Percentiles rank a stretch among this genome's conserved stretches.
phyloP scores from a whole-genome alignment of 495 filamentous ascomycete genomes.

The Penicillium coffeae region DNA sequence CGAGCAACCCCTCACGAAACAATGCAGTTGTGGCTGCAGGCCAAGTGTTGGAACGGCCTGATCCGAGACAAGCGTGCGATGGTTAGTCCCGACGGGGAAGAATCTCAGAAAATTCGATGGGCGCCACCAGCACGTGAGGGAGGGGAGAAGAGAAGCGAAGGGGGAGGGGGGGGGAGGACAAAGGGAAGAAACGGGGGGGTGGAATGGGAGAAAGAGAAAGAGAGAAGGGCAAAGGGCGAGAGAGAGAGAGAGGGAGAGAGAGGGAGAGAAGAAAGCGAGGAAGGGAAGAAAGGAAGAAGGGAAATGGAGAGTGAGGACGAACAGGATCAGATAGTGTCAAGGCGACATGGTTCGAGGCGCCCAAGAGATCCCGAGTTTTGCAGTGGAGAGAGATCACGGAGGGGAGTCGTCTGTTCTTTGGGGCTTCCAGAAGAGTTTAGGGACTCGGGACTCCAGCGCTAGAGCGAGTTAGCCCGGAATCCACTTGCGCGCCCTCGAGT shows the following conservation, averaged over 20 bases:
- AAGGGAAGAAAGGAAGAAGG: neutral
- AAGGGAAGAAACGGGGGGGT: neutral
- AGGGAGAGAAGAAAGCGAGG: slow-evolving; percentile 1
- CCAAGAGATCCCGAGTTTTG: neutral
- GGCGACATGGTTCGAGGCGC: neutral
- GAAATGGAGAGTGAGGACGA: neutral
- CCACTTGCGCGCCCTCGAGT: neutral
- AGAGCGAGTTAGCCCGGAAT: neutral
- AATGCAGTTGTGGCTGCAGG: slow-evolving; percentile 40
- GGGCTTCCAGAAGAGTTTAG: slow-evolving; percentile 22
- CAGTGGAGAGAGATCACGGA: slow-evolving; percentile 2
- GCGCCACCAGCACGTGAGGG: slow-evolving; percentile 8
- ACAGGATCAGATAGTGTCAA: neutral
- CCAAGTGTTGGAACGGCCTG: slow-evolving; percentile 23
- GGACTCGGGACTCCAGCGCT: neutral
- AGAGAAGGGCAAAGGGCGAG: neutral
- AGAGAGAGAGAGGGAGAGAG: slow-evolving; percentile 2
- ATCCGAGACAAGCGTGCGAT: slow-evolving; percentile 26
- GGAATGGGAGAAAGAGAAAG: neutral
- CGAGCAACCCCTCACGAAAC: slow-evolving; percentile 17
- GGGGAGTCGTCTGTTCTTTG: slow-evolving; percentile 17
- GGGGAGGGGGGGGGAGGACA: slow-evolving; percentile 4
- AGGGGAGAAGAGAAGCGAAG: neutral
- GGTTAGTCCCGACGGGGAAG: slow-evolving; percentile 5
- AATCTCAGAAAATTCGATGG: slow-evolving; percentile 1